Evolutionary conservation across 148 eudicot genomes (phyloP).

Genomic region (Pouteria glomerata): DNA sequence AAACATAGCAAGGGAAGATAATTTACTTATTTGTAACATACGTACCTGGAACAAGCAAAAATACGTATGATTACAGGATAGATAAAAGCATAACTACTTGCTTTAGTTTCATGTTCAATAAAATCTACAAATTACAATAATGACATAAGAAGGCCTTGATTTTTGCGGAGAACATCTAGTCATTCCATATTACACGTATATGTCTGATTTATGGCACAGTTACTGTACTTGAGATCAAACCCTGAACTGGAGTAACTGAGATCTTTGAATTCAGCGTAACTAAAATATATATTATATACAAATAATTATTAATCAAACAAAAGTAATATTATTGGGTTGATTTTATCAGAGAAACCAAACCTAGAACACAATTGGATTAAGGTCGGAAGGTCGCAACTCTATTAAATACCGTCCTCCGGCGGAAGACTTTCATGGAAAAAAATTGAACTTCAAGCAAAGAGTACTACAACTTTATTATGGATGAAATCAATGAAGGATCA

Average conservation of each 20-base stretch:
- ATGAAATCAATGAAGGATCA: not conserved
- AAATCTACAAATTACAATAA: not conserved
- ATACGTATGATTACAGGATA: too few relatives aligned
- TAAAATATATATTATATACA: too few relatives aligned
- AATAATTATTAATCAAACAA: not conserved
- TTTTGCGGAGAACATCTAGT: not conserved
- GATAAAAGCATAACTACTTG: too few relatives aligned
- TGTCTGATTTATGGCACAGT: not conserved
- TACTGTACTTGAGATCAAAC: not conserved
- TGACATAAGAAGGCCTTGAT: not conserved
- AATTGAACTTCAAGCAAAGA: too few relatives aligned
- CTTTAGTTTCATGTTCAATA: too few relatives aligned
- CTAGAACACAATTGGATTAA: not conserved
- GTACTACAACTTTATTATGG: not conserved
- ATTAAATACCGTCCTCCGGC: too few relatives aligned
- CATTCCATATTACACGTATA: too few relatives aligned
- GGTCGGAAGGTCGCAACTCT: not conserved
- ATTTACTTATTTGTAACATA: too few relatives aligned
- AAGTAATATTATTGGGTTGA: not conserved
- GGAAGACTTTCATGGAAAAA: too few relatives aligned
- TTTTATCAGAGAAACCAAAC: not conserved
- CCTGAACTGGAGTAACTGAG: not conserved
- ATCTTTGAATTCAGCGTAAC: too few relatives aligned
- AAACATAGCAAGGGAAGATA: too few relatives aligned
- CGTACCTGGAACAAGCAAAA: too few relatives aligned